Evolutionary conservation across 169 alveolate species (phyloP).

Genomic region (Sarcocystis neurona): DNA sequence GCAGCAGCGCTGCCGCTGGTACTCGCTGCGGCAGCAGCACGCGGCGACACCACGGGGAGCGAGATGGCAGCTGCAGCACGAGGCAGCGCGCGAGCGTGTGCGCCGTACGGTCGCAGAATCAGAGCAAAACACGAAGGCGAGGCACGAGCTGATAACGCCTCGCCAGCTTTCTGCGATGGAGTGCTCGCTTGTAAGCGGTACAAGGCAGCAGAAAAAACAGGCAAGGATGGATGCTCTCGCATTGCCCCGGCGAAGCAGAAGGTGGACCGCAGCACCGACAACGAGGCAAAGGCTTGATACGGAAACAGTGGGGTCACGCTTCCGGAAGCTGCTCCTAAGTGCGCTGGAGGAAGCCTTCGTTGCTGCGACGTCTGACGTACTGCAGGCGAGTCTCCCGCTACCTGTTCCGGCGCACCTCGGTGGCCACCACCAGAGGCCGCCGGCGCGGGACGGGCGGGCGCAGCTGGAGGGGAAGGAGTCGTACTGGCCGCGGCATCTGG

Average conservation of each 20-base stretch:
- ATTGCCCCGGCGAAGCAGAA: conserved; percentile 50
- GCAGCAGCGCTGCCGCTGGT: conserved; percentile 1
- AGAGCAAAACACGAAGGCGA: conserved; percentile 26
- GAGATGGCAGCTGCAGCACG: not conserved
- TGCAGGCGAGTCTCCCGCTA: no score
- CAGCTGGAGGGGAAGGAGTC: no score
- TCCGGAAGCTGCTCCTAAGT: no score
- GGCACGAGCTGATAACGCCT: not conserved
- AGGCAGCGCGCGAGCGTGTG: conserved; percentile 57
- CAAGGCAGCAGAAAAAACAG: conserved; percentile 52
- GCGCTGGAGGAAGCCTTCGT: no score
- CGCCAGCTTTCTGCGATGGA: no score
- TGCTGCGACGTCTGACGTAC: no score
- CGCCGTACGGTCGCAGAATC: conserved; percentile 50
- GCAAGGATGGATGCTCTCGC: conserved; percentile 56
- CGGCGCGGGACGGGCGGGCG: no score
- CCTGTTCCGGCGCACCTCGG: no score
- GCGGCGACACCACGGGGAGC: not conserved
- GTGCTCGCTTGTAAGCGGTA: no score
- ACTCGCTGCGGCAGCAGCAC: not conserved
- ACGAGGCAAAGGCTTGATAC: conserved; percentile 36
- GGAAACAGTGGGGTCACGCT: conserved; percentile 55
- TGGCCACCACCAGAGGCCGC: no score
- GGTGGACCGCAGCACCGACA: conserved; percentile 45
- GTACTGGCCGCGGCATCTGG: no score